A percentile compares a stretch with the other conserved stretches of the same genome.
Evolutionary conservation across 305 asterid genomes (phyloP).

Genomic region (Fraxinus paxiana): DNA sequence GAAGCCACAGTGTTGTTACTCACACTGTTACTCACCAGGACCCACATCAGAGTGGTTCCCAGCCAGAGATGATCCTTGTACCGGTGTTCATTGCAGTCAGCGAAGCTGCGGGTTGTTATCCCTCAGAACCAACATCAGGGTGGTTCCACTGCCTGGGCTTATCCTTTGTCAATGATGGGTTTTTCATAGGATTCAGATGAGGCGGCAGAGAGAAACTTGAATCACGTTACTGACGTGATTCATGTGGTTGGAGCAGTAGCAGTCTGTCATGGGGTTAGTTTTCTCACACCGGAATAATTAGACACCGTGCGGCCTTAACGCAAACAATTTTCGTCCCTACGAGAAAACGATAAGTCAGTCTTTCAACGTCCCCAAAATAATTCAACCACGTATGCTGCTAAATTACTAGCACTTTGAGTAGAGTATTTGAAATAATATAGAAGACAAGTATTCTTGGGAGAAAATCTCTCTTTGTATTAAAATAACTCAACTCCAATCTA

Average conservation of each 20-base stretch:
- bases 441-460: too few species aligned
- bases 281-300: too few species aligned
- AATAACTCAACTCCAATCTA: too few species aligned
- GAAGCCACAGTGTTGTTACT: background rate
- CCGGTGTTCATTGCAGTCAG: background rate
- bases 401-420: too few species aligned
- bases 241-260: constrained; percentile 33
- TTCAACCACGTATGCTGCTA: too few species aligned
- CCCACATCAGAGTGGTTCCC: background rate
- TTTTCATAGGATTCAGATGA: background rate
- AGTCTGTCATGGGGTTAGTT: background rate
- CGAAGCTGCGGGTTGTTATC: background rate
- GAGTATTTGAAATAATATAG: too few species aligned
- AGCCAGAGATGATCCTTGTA: background rate
- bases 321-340: too few species aligned
- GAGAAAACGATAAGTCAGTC: too few species aligned
- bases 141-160: background rate
- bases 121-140: background rate
- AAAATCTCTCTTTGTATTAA: too few species aligned
- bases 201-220: background rate
- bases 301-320: too few species aligned
- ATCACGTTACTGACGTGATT: background rate
- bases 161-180: background rate
- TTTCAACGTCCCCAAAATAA: too few species aligned
- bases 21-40: background rate